Base-by-base conservation (phyloP, 768 basidiomycete species). In the Mycena amicta region DNA sequence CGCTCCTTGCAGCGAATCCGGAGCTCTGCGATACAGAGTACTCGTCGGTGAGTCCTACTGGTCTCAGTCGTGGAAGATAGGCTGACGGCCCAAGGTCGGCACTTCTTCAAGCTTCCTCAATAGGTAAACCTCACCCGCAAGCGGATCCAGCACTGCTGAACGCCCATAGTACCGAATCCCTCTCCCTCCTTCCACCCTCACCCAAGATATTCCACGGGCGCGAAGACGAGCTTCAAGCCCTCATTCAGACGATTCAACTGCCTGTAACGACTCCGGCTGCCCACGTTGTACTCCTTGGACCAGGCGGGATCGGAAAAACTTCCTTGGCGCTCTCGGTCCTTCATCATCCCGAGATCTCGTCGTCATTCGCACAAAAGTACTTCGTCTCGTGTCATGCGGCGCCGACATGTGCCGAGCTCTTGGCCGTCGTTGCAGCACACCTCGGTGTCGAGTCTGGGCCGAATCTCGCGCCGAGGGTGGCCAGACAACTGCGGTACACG, bases 341-440 rank as follows among this genome's bases (percentile, higher is more conserved):
- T 8, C 43, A 56, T 30, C 51, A 58, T 29, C 47, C 49, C 20
- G 49, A 12, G 3, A 51, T 20, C 15, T 8, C 18, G 11, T 37
- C 33, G 8, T 8, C 33, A 8, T 51, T 31, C 23, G 2, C 31
- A 1, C 25, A 41, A 25, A 12, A 47, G 23, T 26, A 56, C 55
- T 60, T 60, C 37, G 27, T 60, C n/a, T 46, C 54, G n/a, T 60
- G 59, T 51, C 47, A 56, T 33, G 51, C 50, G 5, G 59, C 59
- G 12, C 31, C 13, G 8, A 5, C 47, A 1, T 18, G 30, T 1
- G 22, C 5, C 27, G 47, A 28, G 5, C 50, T 56, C n/a, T 0
- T 41, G 3, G 11, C 29, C 13, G 20, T 30, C 1, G 55, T 60
- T 18, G 51, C 23, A 3, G 16, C 23, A 18, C 26, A 40, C n/a